A percentile compares a stretch with the other conserved stretches of the same genome.
Conservation (phyloP, 2,329 filamentous ascomycete genomes). For the Furcasterigmium furcatum region DNA sequence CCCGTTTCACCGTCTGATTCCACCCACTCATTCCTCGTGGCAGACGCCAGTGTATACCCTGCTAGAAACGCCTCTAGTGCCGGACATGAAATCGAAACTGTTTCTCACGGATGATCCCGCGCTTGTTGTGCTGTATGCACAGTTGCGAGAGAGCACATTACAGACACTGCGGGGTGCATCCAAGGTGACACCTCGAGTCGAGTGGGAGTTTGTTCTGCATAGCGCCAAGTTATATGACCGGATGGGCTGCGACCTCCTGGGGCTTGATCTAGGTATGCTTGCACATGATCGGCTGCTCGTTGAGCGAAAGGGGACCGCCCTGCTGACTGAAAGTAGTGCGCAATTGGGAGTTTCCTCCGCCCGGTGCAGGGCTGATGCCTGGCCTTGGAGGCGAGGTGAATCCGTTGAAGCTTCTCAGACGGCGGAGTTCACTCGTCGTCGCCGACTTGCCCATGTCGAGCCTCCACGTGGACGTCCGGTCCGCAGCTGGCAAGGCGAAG, state of each 20-base stretch:
- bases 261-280: constrained; percentile 71
- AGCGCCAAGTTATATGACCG: constrained; percentile 81
- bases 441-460: constrained; percentile 61
- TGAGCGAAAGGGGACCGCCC: too few species aligned
- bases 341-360: constrained; percentile 77
- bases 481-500: constrained; percentile 41
- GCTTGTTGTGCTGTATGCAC: constrained; percentile 80
- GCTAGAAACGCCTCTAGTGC: constrained; percentile 63
- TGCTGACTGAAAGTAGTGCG: constrained; percentile 48
- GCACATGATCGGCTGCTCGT: background rate
- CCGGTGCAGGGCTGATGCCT: constrained; percentile 23
- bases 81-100: constrained; percentile 69
- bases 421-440: constrained; percentile 76
- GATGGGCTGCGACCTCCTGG: constrained; percentile 91
- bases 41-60: constrained; percentile 77
- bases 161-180: constrained; percentile 84
- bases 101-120: constrained; percentile 91
- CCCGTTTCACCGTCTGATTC: background rate
- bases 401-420: constrained; percentile 64
- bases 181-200: constrained; percentile 72
- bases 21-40: background rate
- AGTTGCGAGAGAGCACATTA: constrained; percentile 76
- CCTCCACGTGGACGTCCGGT: constrained; percentile 38
- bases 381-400: constrained; percentile 51
- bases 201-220: constrained; percentile 87